A percentile compares a stretch with the other conserved stretches of the same genome.
phyloP scores from a whole-genome alignment of 2,329 filamentous ascomycete genomes.

The Alternaria alternata region DNA sequence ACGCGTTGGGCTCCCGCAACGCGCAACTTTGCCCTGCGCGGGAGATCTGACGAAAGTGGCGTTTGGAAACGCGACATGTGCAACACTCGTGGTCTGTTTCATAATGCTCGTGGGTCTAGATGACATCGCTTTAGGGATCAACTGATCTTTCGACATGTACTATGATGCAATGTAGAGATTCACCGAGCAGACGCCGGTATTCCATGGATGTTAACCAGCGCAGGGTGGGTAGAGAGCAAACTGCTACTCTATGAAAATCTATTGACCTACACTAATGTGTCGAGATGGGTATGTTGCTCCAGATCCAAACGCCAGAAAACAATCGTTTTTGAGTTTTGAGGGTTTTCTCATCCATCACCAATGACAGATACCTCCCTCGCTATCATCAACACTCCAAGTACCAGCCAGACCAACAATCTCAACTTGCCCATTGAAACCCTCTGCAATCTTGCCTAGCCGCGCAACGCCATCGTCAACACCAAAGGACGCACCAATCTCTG shows the following conservation, averaged over 20 bases:
- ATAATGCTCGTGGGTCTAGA: not conserved
- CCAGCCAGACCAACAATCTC: constrained; percentile 78
- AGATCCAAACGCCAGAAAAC: constrained; percentile 6
- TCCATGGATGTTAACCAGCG: not conserved
- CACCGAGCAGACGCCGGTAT: not conserved
- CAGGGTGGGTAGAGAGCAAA: not conserved
- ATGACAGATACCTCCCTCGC: constrained; percentile 64
- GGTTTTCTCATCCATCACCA: not conserved
- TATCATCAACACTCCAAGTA: constrained; percentile 88
- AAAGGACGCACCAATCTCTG: constrained; percentile 26
- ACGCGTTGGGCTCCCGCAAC: constrained; percentile 9
- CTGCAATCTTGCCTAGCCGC: constrained; percentile 61
- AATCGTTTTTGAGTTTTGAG: not conserved
- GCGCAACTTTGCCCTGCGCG: constrained; percentile 8
- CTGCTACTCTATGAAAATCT: not conserved
- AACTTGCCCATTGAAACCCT: constrained; percentile 62
- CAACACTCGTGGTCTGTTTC: not conserved
- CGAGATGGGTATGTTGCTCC: constrained; percentile 8
- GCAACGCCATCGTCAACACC: constrained; percentile 45
- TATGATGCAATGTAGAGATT: constrained; percentile 7
- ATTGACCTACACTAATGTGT: not conserved
- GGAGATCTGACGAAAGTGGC: constrained; percentile 19
- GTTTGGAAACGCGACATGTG: not conserved
- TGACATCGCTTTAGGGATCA: not conserved
- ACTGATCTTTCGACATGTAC: constrained; percentile 1